A percentile compares a stretch with the other conserved stretches of the same genome.
These are phyloP conservation scores for Pythium sukuiense DNA, from an alignment of 352 stramenopile species.

Conservation along the genomic window DNA sequence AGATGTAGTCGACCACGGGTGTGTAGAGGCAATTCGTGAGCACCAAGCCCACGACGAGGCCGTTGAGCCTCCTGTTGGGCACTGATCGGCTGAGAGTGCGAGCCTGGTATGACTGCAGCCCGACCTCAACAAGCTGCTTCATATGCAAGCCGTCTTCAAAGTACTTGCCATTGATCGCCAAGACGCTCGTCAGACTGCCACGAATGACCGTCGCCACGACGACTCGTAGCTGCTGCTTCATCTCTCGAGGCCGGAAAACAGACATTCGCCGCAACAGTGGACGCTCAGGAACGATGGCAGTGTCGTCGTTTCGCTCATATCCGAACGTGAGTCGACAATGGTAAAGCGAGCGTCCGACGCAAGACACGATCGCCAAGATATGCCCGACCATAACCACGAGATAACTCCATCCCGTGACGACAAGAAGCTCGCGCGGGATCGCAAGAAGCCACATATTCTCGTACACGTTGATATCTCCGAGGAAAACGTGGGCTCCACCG, in stretches of 20 bases:
- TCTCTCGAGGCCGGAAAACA: background rate
- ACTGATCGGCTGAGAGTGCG: constrained; percentile 2
- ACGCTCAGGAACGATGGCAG: background rate
- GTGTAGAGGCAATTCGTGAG: constrained; percentile 5
- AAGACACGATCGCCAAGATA: background rate
- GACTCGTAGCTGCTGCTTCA: background rate
- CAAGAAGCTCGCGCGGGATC: background rate
- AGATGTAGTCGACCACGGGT: background rate
- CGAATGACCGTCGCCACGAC: background rate
- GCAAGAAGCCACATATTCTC: constrained; percentile 7
- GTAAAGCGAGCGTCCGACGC: background rate
- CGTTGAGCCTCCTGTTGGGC: background rate
- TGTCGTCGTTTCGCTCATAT: background rate
- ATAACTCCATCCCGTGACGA: constrained; percentile 1
- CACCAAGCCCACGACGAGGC: background rate
- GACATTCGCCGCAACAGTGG: background rate
- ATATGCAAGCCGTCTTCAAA: background rate
- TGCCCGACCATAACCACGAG: background rate
- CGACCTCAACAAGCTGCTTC: constrained; percentile 1
- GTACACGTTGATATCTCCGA: constrained; percentile 7
- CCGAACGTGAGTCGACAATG: background rate
- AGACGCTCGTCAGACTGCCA: background rate
- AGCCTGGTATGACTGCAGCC: constrained; percentile 10
- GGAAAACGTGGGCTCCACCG: background rate
- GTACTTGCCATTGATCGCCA: background rate